Evolutionary conservation across 805 yeast genomes (phyloP).

Genomic region (Ogataea methylovora): DNA sequence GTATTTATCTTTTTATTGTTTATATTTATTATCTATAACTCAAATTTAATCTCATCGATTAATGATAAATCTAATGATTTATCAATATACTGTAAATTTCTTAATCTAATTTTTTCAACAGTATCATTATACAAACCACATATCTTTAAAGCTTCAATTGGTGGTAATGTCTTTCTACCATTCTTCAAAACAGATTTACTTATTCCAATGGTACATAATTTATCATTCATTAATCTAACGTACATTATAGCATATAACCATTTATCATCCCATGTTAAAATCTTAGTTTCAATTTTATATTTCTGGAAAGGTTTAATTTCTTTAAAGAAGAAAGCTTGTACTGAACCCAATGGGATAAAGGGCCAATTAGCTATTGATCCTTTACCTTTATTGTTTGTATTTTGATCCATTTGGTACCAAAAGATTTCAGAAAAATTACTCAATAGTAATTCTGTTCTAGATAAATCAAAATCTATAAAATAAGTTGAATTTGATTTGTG

Average conservation of each 20-base stretch:
- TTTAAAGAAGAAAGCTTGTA: slow-evolving; percentile 56
- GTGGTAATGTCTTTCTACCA: slow-evolving; percentile 68
- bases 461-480: slow-evolving; percentile 71
- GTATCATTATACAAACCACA: slow-evolving; percentile 51
- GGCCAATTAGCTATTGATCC: slow-evolving; percentile 33
- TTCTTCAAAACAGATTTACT: slow-evolving; percentile 79
- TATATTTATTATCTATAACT: too few species aligned
- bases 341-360: slow-evolving; percentile 72
- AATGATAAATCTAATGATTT: slow-evolving; percentile 24
- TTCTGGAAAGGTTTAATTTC: slow-evolving; percentile 64
- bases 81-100: slow-evolving; percentile 33
- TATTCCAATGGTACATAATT: slow-evolving; percentile 45
- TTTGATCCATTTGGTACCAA: slow-evolving; percentile 31
- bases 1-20: too few species aligned
- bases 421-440: slow-evolving; percentile 51
- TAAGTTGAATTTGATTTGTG: slow-evolving; percentile 89
- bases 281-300: slow-evolving; percentile 48
- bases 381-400: slow-evolving; percentile 23
- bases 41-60: slow-evolving; percentile 5
- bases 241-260: slow-evolving; percentile 71
- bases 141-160: slow-evolving; percentile 47
- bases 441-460: slow-evolving; percentile 58
- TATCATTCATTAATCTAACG: slow-evolving; percentile 38
- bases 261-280: slow-evolving; percentile 80
- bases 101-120: slow-evolving; percentile 32